Base-by-base conservation (phyloP, 2,329 filamentous ascomycete genomes). In the Cadophora sp. region DNA sequence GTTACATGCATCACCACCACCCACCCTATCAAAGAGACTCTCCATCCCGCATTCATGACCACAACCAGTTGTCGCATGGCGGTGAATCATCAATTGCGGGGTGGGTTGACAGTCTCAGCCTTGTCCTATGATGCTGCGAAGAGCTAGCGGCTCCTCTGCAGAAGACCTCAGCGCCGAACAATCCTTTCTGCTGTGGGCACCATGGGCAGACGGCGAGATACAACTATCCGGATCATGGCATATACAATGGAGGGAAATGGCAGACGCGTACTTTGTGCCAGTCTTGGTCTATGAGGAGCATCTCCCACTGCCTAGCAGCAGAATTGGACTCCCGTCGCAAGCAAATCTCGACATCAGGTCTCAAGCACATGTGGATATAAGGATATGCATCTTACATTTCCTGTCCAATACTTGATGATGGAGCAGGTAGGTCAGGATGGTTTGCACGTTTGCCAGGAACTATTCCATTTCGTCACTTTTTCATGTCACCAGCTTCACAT, bases 51-150 rank as follows among this genome's bases (percentile, higher is more conserved):
- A 30, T 43, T 18, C 41, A 43, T 18, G 14, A 11, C 13, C 27
- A 30, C 4, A 43, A 11, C 13, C 27, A 30, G 27, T 39, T 39
- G 36, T 33, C 14, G 33, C 53, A 20, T 22, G 11, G n/a, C 53
- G 9, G 20, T 41, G 36, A 58, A 16, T 43, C 20, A 58, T 41
- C 55, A 61, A 66, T 33, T 66, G 67, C 67, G 64, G 67, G 67
- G 67, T 55, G 67, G 67, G 67, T 55, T 16, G 41, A 20, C 22
- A 36, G 27, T 41, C 45, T 66, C 65, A 63, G 65, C 51, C 56
- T 64, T 60, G 50, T 50, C 66, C 48, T 45, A 20, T 51, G 27
- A n/a, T 58, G 11, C 24, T 27, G 24, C 3, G 9, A 9, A 39
- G n/a, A 22, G 53, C 53, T 24, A 41, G 53, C n/a, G 33, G 33